Evolutionary conservation across 2,329 filamentous ascomycete genomes (phyloP).

Genomic region (Fusarium tuaranense): DNA sequence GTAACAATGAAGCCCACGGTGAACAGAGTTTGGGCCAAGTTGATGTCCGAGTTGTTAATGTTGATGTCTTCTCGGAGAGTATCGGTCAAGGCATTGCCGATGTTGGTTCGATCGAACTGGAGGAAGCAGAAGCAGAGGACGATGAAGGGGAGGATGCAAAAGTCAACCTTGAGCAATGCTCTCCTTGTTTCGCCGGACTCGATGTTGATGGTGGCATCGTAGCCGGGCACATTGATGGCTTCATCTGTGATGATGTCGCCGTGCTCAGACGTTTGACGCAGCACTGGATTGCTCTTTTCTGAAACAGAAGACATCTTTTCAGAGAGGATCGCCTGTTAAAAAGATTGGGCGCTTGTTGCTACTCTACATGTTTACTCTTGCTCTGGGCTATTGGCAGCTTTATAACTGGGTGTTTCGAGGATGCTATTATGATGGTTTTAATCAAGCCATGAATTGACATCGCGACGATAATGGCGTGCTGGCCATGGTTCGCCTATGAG

Average conservation of each 20-base stretch:
- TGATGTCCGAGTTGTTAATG: conserved; percentile 63
- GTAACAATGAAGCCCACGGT: conserved; percentile 62
- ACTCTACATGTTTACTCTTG: neutral
- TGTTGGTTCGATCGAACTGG: conserved; percentile 53
- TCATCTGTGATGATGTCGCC: conserved; percentile 24
- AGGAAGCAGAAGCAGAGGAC: conserved; percentile 49
- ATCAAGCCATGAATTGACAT: conserved; percentile 22
- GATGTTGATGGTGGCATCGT: conserved; percentile 33
- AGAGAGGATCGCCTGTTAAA: too few relatives aligned
- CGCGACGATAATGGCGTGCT: conserved; percentile 43
- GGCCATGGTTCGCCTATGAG: conserved; percentile 24
- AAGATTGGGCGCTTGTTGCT: neutral
- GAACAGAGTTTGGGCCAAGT: conserved; percentile 63
- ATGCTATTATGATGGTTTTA: neutral
- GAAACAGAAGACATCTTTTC: conserved; percentile 25
- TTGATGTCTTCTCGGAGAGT: conserved; percentile 60
- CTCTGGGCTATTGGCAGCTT: neutral
- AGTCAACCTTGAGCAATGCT: conserved; percentile 43
- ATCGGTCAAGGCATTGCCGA: conserved; percentile 64
- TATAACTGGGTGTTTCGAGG: neutral
- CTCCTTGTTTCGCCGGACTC: conserved; percentile 17
- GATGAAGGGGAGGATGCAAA: conserved; percentile 45
- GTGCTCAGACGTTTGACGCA: conserved; percentile 10
- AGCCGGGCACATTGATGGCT: conserved; percentile 39
- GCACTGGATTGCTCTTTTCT: conserved; percentile 14